Base-by-base conservation (phyloP, 192 early-diverging fungal genomes). In the Mortierella alpina region DNA sequence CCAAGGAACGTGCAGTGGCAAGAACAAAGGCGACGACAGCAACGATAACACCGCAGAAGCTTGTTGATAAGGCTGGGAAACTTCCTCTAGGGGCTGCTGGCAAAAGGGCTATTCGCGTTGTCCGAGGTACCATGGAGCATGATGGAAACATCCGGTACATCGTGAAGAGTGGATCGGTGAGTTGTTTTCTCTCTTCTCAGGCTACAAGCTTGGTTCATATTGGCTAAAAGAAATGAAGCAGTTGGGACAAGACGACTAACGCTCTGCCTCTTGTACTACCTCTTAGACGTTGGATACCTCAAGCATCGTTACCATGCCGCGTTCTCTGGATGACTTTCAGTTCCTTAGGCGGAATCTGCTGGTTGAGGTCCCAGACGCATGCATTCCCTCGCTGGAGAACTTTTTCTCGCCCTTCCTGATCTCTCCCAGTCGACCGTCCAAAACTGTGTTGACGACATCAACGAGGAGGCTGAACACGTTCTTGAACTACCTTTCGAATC, bases 281-380 rank as follows among this genome's bases (percentile, higher is more conserved):
- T 9, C 23, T 8, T 49, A 86, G 82, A 65, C 63, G 0, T 63
- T 54, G 7, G 70, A 75, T 52, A 59, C 53, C 20, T 55, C 66
- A 13, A 74, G 68, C 18, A 82, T 86, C 57, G 67, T 63, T 20
- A 84, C 84, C 4, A 84, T 88, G 65, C 72, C 73, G 15, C 46
- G 86, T 61, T 75, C 75, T n/a, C 39, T 84, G 46, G 76, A 88
- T 31, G 86, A 88, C 46, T 88, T 88, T 68, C 42, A 69, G 22
- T 84, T 86, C 20, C 39, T 88, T 18, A 65, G 81, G 2, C 72
- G 83, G 44, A 68, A 82, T 20, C 39, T 88, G 58, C 22, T 84
- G 2, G 46, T 83, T 5, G 86, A 88, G 59, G 39, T 67, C 11
- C 84, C 86, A 2, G 86, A 88, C 52, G 57, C 72, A 0, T 86